Conservation (phyloP, 768 basidiomycete genomes). For the Cystofilobasidium macerans region DNA sequence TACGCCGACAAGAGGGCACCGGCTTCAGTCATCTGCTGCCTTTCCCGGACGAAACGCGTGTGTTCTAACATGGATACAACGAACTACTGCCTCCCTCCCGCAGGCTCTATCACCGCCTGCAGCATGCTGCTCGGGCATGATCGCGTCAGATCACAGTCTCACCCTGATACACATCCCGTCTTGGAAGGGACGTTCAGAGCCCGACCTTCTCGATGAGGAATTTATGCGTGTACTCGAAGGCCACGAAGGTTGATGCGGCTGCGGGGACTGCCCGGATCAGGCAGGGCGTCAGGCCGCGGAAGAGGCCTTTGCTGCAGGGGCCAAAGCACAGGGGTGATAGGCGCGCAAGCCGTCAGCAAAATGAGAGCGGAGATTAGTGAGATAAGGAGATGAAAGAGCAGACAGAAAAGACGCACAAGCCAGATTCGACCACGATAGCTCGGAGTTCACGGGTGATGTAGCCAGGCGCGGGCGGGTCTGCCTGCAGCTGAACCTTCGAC, state of each 20-base stretch:
- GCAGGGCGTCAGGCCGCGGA: conserved; percentile 33
- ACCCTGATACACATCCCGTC: no score
- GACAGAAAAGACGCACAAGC: conserved; percentile 49
- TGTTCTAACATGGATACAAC: no score
- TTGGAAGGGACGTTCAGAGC: conserved; percentile 1
- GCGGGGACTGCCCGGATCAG: conserved; percentile 29
- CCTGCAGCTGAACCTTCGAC: conserved; percentile 71
- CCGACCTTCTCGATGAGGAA: conserved; percentile 11
- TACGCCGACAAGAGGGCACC: no score
- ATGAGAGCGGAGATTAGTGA: conserved; percentile 45
- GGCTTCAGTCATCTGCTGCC: no score
- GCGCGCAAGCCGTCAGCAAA: no score
- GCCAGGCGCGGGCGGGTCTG: conserved; percentile 55
- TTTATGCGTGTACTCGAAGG: conserved; percentile 33
- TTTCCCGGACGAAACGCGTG: no score
- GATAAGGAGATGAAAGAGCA: conserved; percentile 35
- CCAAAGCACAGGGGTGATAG: no score
- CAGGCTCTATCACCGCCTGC: no score
- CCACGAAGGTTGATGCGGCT: conserved; percentile 31
- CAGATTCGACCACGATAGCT: conserved; percentile 57
- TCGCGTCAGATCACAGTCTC: no score
- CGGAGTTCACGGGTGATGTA: conserved; percentile 67
- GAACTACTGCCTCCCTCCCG: no score
- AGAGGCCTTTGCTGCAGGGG: conserved; percentile 29
- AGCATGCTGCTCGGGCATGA: no score